Evolutionary conservation across 139 green algal genomes (phyloP), one percentile per base, ranked within the genome.

Genomic region (Bryopsis sp.): DNA sequence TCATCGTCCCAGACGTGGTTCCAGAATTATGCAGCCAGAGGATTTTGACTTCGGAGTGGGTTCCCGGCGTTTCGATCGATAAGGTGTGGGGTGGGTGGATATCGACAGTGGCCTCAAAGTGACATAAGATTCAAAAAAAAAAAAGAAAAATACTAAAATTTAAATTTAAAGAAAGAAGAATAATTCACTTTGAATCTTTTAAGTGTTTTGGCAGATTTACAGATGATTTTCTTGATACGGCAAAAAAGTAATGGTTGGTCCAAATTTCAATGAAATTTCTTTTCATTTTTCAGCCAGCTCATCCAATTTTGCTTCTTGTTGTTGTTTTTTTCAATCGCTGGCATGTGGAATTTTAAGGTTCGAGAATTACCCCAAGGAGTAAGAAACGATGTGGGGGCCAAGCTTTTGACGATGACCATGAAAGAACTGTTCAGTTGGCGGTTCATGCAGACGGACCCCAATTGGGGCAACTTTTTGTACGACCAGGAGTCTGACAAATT

Each of bases 381-480:
- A 47, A 79, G 91, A 28, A 84, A 95, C 64, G 24, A 60, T 1
- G 82, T 97, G n/a, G 92, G 85, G 62, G 78, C 72, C 2, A 71
- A 78, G 50, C 83, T 98, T 74, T 85, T 98, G 70, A 39, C 67
- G 26, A 77, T 96, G 3, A 97, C 92, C 4, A 84, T 98, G 35
- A 70, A 67, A 48, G 92, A 97, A 84, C 84, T 98, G 35, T 98
- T 95, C 72, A 75, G 85, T 32, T 96, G 93, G 86, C 79, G 80
- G 31, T 97, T 92, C 80, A 96, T 96, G 90, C 89, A 96, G 84
- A 97, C 93, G 6, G 93, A 97, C 72, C 91, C 91, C 58, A 97
- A 97, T 74, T 92, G 87, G 86, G 89, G 90, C 74, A 98, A 98
- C 86, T 98, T 97, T 48, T 70, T 98, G 71, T 98, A 95, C 64